phyloP scores from a whole-genome alignment of 108 stramenopile species.

The Stephanodiscus triporus region DNA sequence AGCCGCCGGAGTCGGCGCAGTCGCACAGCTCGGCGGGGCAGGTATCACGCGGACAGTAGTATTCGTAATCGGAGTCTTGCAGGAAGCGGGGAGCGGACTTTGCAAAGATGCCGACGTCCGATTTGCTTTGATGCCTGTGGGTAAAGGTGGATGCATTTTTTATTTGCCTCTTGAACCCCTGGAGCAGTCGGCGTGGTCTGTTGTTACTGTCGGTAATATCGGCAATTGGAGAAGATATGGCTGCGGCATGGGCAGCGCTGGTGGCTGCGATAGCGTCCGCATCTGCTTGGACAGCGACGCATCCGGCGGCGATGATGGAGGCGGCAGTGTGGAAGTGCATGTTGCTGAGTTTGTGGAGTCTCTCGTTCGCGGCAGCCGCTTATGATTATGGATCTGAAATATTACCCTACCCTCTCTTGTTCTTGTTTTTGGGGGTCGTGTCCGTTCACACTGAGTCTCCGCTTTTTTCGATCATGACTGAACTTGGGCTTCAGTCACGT shows the following conservation, averaged over 20 bases:
- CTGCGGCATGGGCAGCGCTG: not conserved
- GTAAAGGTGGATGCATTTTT: not conserved
- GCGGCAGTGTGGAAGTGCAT: slow-evolving; percentile 18
- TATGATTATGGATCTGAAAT: too few species aligned
- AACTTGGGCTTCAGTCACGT: too few species aligned
- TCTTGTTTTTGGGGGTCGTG: too few species aligned
- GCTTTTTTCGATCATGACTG: too few species aligned
- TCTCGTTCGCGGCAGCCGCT: too few species aligned
- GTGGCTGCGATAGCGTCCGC: slow-evolving; percentile 8
- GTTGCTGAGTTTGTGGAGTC: not conserved
- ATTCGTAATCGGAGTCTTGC: slow-evolving; percentile 27
- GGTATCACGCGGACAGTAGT: slow-evolving; percentile 47
- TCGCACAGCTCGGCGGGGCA: slow-evolving; percentile 49
- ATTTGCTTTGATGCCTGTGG: not conserved
- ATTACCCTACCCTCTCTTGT: too few species aligned
- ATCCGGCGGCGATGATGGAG: slow-evolving; percentile 5
- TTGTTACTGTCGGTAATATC: not conserved
- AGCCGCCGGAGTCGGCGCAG: slow-evolving; percentile 45
- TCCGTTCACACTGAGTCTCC: too few species aligned
- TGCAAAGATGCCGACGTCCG: slow-evolving; percentile 35
- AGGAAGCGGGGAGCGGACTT: slow-evolving; percentile 30
- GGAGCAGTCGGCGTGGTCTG: slow-evolving; percentile 22
- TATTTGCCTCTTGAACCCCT: slow-evolving; percentile 19
- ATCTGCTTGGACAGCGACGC: slow-evolving; percentile 12
- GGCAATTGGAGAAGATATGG: not conserved